Evolutionary conservation across 2,329 filamentous ascomycete genomes (phyloP), one percentile per base, ranked within the genome.

Genomic region (Dothideomycetes sp.): DNA sequence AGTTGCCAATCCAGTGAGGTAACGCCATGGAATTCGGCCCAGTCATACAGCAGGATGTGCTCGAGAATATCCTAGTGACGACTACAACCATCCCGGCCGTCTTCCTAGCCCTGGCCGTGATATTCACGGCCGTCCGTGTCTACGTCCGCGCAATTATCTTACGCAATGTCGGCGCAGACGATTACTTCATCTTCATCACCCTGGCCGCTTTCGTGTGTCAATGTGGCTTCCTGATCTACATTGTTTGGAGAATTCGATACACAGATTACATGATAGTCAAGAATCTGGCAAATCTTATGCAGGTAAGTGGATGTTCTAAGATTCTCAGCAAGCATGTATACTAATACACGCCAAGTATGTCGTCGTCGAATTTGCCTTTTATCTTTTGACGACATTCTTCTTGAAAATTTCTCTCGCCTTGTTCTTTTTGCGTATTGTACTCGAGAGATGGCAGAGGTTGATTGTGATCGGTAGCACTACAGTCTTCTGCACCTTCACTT

Each of bases 371-470:
- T 58, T 67, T 39, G 52, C 51, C 11, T 53, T 61, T 1, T 68
- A 69, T 44, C 44, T 65, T 18, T 35, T 59, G 5, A 57, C 62
- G 1, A 61, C 63, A 46, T 57, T 64, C 41, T 45, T 58, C 8
- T 49, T 68, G 41, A 69, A 69, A 45, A 56, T 68, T n/a, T 67
- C 65, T 1, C 47, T 69, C 5, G 63, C 58, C 7, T 48, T 68
- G 13, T 68, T 68, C 53, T 67, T 68, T 49, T 51, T 63, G 3
- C 62, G 66, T 4, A 61, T n/a, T n/a, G n/a, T n/a, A n/a, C 52
- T 50, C 15, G n/a, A n/a, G n/a, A n/a, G 34, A 12, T 66, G 62
- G 60, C 65, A 69, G 24, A 47, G 49, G 12, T 41, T 45, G 23
- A 45, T 50, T 13, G 49, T 61, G 20, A 54, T 53, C 33, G 37